A percentile compares a stretch with the other conserved stretches of the same genome.
These are phyloP conservation scores for Curvularia spicifera DNA, from an alignment of 2,329 filamentous ascomycete genomes.

Conservation along the genomic window DNA sequence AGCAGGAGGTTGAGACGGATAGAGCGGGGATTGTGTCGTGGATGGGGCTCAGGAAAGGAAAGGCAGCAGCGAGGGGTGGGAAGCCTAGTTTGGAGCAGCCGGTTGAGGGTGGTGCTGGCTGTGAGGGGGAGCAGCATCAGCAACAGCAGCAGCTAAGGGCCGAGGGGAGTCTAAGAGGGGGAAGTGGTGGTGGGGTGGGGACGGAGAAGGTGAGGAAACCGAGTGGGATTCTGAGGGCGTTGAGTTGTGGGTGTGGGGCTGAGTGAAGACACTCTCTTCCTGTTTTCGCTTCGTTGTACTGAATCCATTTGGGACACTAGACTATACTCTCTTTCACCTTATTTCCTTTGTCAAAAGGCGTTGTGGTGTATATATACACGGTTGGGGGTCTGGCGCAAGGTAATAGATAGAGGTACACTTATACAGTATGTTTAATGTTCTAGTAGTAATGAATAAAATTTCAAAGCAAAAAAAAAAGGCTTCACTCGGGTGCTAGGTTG, in stretches of 20 bases:
- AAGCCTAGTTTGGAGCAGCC: conserved; percentile 22
- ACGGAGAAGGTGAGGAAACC: conserved; percentile 26
- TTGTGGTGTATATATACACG: too few species aligned
- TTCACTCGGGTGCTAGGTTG: too few species aligned
- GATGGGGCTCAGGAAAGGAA: conserved; percentile 23
- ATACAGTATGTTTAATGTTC: too few species aligned
- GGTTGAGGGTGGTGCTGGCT: conserved; percentile 13
- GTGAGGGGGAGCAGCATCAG: neutral
- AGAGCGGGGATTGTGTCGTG: conserved; percentile 36
- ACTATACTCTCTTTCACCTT: neutral
- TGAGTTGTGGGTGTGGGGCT: conserved; percentile 41
- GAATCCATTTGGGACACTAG: too few species aligned
- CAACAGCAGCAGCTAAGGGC: too few species aligned
- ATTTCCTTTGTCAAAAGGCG: too few species aligned
- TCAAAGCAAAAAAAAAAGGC: too few species aligned
- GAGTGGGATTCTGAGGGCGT: conserved; percentile 40
- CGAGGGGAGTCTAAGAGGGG: too few species aligned
- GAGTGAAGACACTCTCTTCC: conserved; percentile 1
- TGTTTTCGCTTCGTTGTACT: neutral
- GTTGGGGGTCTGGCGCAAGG: too few species aligned
- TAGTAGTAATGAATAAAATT: too few species aligned
- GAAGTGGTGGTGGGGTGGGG: conserved; percentile 2
- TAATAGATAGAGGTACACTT: too few species aligned
- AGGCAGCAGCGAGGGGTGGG: conserved; percentile 9
- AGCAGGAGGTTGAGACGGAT: conserved; percentile 17